phyloP scores from a whole-genome alignment of 768 basidiomycete genomes.

The Rickenella mellea region DNA sequence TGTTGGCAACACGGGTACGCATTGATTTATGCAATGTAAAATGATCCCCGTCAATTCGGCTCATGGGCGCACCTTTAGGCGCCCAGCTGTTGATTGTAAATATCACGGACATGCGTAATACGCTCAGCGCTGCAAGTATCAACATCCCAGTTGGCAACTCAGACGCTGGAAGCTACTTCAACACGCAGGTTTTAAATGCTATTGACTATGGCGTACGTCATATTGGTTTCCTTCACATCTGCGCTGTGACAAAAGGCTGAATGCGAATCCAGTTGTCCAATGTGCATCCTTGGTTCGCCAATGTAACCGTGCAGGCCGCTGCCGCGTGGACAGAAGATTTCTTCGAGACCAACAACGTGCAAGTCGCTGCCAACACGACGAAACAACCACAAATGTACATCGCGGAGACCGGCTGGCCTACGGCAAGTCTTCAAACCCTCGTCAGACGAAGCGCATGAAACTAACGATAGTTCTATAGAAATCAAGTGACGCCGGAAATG shows the following conservation, averaged over 20 bases:
- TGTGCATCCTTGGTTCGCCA: conserved; percentile 93
- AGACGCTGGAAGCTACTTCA: conserved; percentile 85
- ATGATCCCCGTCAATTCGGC: neutral
- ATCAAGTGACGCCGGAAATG: conserved; percentile 49
- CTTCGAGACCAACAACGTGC: conserved; percentile 62
- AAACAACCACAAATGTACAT: conserved; percentile 82
- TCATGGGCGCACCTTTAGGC: conserved; percentile 25
- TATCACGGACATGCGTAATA: conserved; percentile 56
- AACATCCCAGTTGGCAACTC: conserved; percentile 67
- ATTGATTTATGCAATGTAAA: neutral
- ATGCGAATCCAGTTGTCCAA: conserved; percentile 60
- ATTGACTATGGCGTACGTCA: conserved; percentile 62
- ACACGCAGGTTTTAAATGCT: conserved; percentile 48
- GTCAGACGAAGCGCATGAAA: neutral
- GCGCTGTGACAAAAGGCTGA: neutral
- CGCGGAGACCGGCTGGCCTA: conserved; percentile 89
- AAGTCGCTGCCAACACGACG: conserved; percentile 39
- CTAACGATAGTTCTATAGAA: conserved; percentile 24
- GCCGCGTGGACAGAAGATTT: conserved; percentile 78
- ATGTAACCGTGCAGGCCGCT: conserved; percentile 51
- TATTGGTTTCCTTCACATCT: neutral
- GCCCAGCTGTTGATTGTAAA: conserved; percentile 53
- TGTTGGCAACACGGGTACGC: conserved; percentile 32
- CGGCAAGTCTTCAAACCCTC: conserved; percentile 31
- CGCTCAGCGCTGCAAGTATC: conserved; percentile 39